These are phyloP conservation scores for Pelargonium cotyledonis DNA, from an alignment of 441 rosid genomes.

Conservation along the genomic window DNA sequence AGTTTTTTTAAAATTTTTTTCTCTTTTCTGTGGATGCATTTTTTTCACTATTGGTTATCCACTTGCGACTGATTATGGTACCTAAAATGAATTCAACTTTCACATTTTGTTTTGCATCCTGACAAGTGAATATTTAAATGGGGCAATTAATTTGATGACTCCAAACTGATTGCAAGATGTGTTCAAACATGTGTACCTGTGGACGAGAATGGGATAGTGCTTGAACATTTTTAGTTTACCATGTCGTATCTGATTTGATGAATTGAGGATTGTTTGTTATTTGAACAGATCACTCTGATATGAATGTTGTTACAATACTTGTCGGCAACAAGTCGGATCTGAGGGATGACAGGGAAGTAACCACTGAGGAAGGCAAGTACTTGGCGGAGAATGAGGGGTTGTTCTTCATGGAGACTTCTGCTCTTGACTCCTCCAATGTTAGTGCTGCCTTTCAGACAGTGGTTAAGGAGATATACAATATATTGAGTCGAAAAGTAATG, in stretches of 20 bases:
- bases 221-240: no score
- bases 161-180: no score
- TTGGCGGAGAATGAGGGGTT: not conserved
- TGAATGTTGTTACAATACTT: not conserved
- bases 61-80: no score
- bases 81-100: no score
- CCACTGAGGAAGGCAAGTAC: not conserved
- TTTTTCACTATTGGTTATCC: no score
- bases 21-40: no score
- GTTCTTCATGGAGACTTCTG: not conserved
- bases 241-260: not conserved
- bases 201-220: no score
- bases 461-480: not conserved
- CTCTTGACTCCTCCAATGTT: not conserved
- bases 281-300: not conserved
- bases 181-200: no score
- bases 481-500: not conserved
- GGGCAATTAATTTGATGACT: no score
- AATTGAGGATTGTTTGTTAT: not conserved
- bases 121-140: no score
- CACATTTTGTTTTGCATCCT: no score
- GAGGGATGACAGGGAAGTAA: not conserved
- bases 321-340: not conserved
- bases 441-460: not conserved
- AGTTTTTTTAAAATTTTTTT: no score